These are phyloP conservation scores for Saprolegnia parasitica DNA, from an alignment of 352 stramenopile species.

Conservation along the genomic window DNA sequence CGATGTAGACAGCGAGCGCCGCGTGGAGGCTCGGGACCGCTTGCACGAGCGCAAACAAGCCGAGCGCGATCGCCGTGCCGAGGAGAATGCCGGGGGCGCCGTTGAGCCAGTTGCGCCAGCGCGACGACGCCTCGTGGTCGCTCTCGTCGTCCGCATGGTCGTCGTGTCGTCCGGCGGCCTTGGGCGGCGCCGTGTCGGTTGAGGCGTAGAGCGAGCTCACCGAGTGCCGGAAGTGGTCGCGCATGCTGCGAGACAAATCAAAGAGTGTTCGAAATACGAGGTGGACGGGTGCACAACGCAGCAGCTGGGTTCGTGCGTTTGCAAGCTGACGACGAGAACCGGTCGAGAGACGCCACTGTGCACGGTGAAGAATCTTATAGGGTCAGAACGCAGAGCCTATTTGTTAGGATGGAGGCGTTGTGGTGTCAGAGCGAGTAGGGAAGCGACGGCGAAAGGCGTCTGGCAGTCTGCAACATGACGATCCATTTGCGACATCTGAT, in stretches of 20 bases:
- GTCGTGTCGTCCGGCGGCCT: not conserved
- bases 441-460: too few relatives aligned
- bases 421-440: too few relatives aligned
- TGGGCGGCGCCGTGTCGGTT: not conserved
- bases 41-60: not conserved
- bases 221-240: not conserved
- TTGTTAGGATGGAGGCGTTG: too few relatives aligned
- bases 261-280: too few relatives aligned
- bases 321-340: too few relatives aligned
- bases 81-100: slow-evolving; percentile 6
- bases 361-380: too few relatives aligned
- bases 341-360: too few relatives aligned
- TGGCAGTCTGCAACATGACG: too few relatives aligned
- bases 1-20: not conserved
- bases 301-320: too few relatives aligned
- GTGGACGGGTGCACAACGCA: too few relatives aligned
- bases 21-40: not conserved
- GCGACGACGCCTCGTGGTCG: not conserved
- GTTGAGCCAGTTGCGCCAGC: slow-evolving; percentile 2
- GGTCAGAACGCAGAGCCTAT: too few relatives aligned
- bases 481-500: too few relatives aligned
- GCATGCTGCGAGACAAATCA: not conserved
- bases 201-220: not conserved
- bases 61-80: slow-evolving; percentile 4
- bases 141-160: not conserved